Evolutionary conservation across 257 asterid species (phyloP), one percentile per base, ranked within the genome.

Genomic region (Euphrasia confusa): DNA sequence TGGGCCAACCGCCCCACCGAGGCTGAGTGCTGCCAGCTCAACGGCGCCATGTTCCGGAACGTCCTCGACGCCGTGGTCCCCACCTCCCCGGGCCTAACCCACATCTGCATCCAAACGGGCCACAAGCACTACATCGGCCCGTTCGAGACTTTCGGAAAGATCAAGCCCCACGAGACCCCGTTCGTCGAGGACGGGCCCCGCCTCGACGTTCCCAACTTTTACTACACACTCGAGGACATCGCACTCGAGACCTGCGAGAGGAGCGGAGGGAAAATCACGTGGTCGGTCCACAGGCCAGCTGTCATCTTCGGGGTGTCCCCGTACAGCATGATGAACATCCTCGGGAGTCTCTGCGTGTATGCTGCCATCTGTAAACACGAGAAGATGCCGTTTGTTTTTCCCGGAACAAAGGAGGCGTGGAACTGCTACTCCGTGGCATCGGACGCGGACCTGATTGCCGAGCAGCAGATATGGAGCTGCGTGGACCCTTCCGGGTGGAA

Each of bases 91-190:
- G 63, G 63, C 45, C 39, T 75, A 42, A 50, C 58, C 55, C 79
- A 75, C 58, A 70, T 75, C 5, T 71, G 76, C 55, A 54, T 75
- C 26, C 79, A 75, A 44, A 75, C 79, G 3, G 79, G 79, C 0
- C 12, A 21, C 6, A 57, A 70, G 39, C 79, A 75, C 14, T 70
- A 70, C 48, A 5, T 64, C 6, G 52, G 68, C 9, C 49, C 60
- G 0, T 52, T 52, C 1, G 68, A 64, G 37, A 0, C 8, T 0
- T 18, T 33, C 11, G 61, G 52, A 2, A 69, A 69, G 44, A 24
- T 15, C 11, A 50, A 2, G 7, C 26, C 72, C 10, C 69, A 69
- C 5, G 78, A 68, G 54, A 54, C 71, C 30, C 78, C 78, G 2
- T 59, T 40, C 49, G 37, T 33, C 11, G 74, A 74, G 67, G 64